These are phyloP conservation scores for Trichocomaceae sp. DNA, from an alignment of 2,329 filamentous ascomycete species.

Conservation along the genomic window DNA sequence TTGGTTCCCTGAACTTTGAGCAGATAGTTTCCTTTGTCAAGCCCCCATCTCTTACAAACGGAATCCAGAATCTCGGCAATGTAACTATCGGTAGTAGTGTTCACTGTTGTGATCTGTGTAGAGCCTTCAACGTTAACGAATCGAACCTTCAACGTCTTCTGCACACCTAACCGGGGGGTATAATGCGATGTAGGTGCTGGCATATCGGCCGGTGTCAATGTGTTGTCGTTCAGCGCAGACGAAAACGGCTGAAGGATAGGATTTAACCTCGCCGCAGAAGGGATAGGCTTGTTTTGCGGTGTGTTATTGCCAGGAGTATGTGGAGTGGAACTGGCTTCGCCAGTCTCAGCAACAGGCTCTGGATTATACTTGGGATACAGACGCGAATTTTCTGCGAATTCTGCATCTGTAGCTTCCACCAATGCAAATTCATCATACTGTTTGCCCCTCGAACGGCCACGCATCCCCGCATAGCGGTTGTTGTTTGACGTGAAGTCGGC, in stretches of 20 bases:
- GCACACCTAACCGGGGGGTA: constrained; percentile 51
- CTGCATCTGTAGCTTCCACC: constrained; percentile 51
- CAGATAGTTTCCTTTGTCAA: constrained; percentile 59
- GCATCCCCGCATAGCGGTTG: constrained; percentile 49
- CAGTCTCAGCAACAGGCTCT: constrained; percentile 24
- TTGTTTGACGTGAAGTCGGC: constrained; percentile 63
- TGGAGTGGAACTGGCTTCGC: constrained; percentile 20
- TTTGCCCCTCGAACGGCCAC: constrained; percentile 55
- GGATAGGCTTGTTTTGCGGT: constrained; percentile 23
- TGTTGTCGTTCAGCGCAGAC: constrained; percentile 40
- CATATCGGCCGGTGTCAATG: constrained; percentile 41
- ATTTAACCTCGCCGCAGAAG: constrained; percentile 23
- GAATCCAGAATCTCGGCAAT: constrained; percentile 61
- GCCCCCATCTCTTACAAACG: constrained; percentile 54
- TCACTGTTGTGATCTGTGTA: constrained; percentile 47
- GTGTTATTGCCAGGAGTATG: constrained; percentile 17
- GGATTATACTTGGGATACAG: constrained; percentile 47
- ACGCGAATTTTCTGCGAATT: constrained; percentile 54
- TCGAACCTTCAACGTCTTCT: constrained; percentile 54
- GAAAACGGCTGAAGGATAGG: constrained; percentile 42
- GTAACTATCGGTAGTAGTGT: constrained; percentile 59
- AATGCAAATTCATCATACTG: constrained; percentile 62
- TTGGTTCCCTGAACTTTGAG: constrained; percentile 58
- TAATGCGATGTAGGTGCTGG: constrained; percentile 40
- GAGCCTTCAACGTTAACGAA: constrained; percentile 56